Evolutionary conservation across 176 grass and related monocot species (phyloP).

Genomic region (Tuctoria greenei): DNA sequence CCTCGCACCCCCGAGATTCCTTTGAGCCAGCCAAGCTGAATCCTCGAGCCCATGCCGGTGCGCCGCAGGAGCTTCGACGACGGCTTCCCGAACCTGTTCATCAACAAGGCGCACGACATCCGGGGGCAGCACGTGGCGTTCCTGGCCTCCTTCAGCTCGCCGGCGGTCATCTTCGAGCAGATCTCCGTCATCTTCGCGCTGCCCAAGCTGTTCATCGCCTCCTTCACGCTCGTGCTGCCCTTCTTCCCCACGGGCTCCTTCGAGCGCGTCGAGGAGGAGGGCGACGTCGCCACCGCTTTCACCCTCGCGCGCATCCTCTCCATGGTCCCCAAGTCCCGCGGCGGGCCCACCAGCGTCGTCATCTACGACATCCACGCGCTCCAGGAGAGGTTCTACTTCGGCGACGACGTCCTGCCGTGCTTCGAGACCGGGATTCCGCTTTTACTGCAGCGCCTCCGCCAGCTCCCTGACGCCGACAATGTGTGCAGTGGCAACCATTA

Average conservation of each 20-base stretch:
- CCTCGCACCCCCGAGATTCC: background rate
- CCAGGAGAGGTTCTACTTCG: conserved; percentile 82
- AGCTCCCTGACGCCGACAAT: conserved; percentile 69
- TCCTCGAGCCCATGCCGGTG: background rate
- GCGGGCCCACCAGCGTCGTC: conserved; percentile 84
- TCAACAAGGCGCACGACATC: conserved; percentile 87
- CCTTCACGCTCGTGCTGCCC: conserved; percentile 88
- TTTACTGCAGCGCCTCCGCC: conserved; percentile 64
- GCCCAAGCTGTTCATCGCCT: conserved; percentile 89
- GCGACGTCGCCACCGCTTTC: conserved; percentile 93
- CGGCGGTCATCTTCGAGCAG: conserved; percentile 84
- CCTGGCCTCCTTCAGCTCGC: conserved; percentile 94
- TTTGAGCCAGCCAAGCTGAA: background rate
- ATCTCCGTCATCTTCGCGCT: conserved; percentile 86
- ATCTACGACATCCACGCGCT: conserved; percentile 97
- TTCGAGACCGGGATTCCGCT: conserved; percentile 87
- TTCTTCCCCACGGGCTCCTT: conserved; percentile 96
- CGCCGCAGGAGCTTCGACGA: conserved; percentile 75
- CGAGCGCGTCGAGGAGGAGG: conserved; percentile 96
- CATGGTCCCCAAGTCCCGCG: conserved; percentile 84
- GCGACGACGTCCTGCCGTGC: conserved; percentile 73
- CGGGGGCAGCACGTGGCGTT: conserved; percentile 94
- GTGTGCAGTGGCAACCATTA: conserved; percentile 28
- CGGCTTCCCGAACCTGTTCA: conserved; percentile 97
- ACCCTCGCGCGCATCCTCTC: conserved; percentile 88